Evolutionary conservation across 257 asterid genomes (phyloP), one percentile per base, ranked within the genome.

Genomic region (Coffea canephora): DNA sequence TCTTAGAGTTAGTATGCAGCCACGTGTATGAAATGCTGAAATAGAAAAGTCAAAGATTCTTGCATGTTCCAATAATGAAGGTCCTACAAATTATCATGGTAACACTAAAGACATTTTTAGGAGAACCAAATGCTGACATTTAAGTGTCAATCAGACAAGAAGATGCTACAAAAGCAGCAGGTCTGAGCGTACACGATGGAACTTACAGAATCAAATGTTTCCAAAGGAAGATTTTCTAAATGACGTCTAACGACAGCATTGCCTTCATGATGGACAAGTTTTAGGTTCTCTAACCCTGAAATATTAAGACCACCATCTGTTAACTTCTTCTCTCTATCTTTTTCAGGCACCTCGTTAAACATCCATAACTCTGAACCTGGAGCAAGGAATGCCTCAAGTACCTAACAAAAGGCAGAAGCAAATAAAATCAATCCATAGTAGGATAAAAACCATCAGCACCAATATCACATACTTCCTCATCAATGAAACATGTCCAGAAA

Each of bases 141-240:
- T 52, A 36, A 74, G 21, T 74, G 7, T 55, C 67, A 52, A 74
- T 34, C 66, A 0, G 77, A 7, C 49, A 21, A 74, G 6, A 75
- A 21, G 36, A 75, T 75, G 69, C 25, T 67, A 21, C 27, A 46
- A 75, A 45, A 75, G 41, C 65, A 18, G 27, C 8, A 8, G 10
- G 62, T 55, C 65, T 57, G 9, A 57, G 25, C 0, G 25, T 18
- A 57, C 25, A 19, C 8, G n/a, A 45, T 76, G 62, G 79, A 84
- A 88, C 99, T 91, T 90, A 95, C 99, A 83, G 99, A 95, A 90
- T 93, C 99, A 88, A 95, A 95, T 79, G 96, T 95, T 87, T 95
- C 99, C 76, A 95, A 73, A 64, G 99, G 99, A 82, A 95, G 96
- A 85, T 59, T 89, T 91, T 95, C 98, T 83, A 95, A 83, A 86